Conservation (phyloP, 305 asterid species). For the Fraxinus baroniana region DNA sequence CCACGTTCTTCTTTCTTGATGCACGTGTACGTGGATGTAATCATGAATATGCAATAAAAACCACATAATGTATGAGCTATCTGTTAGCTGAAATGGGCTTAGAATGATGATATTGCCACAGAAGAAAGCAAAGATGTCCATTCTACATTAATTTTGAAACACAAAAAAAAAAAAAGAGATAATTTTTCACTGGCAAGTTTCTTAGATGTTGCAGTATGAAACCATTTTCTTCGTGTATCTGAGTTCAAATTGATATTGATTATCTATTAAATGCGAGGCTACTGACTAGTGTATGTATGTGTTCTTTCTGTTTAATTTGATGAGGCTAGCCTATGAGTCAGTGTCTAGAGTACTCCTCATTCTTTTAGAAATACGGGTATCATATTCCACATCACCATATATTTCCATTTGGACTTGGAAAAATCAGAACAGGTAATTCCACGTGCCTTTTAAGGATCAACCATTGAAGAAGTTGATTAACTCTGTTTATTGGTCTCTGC, state of each 20-base stretch:
- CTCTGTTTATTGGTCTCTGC: constrained; percentile 18
- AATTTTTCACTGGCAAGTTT: background rate
- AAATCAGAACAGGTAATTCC: background rate
- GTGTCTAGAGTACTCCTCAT: background rate
- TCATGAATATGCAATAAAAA: background rate
- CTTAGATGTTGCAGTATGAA: background rate
- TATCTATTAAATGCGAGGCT: background rate
- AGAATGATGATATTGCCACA: background rate
- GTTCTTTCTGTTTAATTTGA: background rate
- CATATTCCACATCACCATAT: background rate
- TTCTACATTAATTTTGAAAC: background rate
- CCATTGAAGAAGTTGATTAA: constrained; percentile 17
- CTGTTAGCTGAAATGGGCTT: background rate
- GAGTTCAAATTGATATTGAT: background rate
- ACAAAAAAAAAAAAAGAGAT: background rate
- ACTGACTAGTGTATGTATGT: background rate
- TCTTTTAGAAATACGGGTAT: background rate
- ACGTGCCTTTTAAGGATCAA: background rate
- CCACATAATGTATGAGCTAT: background rate
- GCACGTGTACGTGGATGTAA: background rate
- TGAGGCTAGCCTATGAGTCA: background rate
- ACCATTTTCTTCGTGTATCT: background rate
- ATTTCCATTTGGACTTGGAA: background rate
- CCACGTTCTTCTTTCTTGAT: background rate
- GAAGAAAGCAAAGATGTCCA: background rate